These are phyloP conservation scores for Ascochyta koolunga DNA, from an alignment of 2,329 filamentous ascomycete species.

Conservation along the genomic window DNA sequence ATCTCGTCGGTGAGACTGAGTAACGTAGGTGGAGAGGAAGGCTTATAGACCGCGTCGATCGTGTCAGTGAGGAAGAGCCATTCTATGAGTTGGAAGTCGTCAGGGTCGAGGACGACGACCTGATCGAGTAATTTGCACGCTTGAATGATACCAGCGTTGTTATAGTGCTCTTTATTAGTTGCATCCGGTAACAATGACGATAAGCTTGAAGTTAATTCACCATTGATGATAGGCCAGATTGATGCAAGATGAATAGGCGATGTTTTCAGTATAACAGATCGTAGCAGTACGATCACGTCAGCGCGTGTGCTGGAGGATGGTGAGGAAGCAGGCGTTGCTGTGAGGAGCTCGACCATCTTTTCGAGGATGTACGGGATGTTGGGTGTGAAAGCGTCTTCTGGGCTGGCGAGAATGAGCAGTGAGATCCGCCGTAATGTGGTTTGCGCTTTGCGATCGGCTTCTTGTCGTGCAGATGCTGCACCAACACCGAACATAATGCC, in stretches of 20 bases:
- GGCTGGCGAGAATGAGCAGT: slow-evolving; percentile 76
- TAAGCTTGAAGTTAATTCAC: slow-evolving; percentile 81
- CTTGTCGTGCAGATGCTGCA: slow-evolving; percentile 88
- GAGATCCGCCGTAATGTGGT: slow-evolving; percentile 84
- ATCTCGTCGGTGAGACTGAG: slow-evolving; percentile 83
- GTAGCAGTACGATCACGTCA: slow-evolving; percentile 87
- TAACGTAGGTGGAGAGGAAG: slow-evolving; percentile 67
- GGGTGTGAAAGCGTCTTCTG: slow-evolving; percentile 77
- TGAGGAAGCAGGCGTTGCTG: slow-evolving; percentile 83
- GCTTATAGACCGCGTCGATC: slow-evolving; percentile 90
- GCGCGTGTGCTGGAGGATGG: slow-evolving; percentile 88
- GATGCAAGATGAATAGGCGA: slow-evolving; percentile 79
- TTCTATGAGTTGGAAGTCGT: slow-evolving; percentile 97
- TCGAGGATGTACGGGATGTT: slow-evolving; percentile 77
- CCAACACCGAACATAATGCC: slow-evolving; percentile 99
- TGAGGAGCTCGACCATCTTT: slow-evolving; percentile 84
- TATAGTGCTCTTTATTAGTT: slow-evolving; percentile 75
- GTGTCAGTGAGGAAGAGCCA: slow-evolving; percentile 98
- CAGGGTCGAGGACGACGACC: slow-evolving; percentile 82
- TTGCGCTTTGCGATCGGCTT: slow-evolving; percentile 92
- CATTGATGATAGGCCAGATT: slow-evolving; percentile 89
- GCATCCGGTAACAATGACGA: slow-evolving; percentile 74
- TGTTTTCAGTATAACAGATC: slow-evolving; percentile 79
- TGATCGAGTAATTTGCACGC: slow-evolving; percentile 93
- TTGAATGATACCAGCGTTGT: slow-evolving; percentile 78